phyloP scores from a whole-genome alignment of 2,329 filamentous ascomycete genomes.

The Hypomyces rosellus region DNA sequence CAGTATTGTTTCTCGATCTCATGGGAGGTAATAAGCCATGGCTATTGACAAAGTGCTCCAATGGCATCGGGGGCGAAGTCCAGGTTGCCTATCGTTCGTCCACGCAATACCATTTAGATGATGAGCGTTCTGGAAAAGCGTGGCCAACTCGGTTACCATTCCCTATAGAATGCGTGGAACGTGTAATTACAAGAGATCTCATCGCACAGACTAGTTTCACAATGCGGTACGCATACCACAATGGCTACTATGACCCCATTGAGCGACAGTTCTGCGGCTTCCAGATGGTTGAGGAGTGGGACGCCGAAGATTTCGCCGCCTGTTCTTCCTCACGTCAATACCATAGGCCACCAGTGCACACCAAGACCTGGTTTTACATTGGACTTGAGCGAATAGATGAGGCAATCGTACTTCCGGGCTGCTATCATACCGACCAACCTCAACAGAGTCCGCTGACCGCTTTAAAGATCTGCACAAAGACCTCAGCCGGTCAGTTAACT shows the following conservation, averaged over 20 bases:
- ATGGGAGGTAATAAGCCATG: not conserved
- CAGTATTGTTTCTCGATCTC: not conserved
- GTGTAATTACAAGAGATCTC: not conserved
- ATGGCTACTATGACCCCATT: conserved; percentile 22
- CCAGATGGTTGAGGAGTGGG: conserved; percentile 22
- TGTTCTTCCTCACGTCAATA: not conserved
- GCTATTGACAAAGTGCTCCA: not conserved
- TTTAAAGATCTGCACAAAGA: not conserved
- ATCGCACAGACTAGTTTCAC: not conserved
- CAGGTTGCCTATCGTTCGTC: no score
- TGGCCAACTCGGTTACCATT: not conserved
- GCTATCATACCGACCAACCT: not conserved
- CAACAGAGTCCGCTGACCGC: not conserved
- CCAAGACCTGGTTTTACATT: conserved; percentile 12
- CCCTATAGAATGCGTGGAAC: not conserved
- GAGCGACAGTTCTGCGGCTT: conserved; percentile 27
- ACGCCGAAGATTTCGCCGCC: conserved; percentile 11
- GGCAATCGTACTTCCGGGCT: not conserved
- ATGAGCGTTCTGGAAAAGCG: no score
- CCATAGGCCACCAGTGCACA: conserved; percentile 7
- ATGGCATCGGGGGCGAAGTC: not conserved
- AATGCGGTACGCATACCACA: conserved; percentile 16
- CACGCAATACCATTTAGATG: no score
- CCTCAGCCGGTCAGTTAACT: not conserved
- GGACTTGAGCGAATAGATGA: conserved; percentile 1